Evolutionary conservation across 352 stramenopile genomes (phyloP).

Genomic region (Phytophthora tentaculata): DNA sequence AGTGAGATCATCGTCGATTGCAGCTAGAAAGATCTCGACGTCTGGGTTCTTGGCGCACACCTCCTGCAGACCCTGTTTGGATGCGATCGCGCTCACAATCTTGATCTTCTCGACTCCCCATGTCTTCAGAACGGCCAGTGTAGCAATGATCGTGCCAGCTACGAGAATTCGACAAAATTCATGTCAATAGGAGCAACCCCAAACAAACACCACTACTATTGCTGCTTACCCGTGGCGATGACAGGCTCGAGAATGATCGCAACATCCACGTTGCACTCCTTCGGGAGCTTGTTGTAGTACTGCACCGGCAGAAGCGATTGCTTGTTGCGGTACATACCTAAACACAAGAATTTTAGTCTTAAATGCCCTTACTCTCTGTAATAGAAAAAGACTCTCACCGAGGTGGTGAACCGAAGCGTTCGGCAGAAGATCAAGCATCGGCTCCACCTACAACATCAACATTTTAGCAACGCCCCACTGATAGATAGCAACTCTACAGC

Average conservation of each 20-base stretch:
- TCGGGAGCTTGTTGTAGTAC: slow-evolving; percentile 99
- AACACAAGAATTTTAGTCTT: background rate
- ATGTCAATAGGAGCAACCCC: background rate
- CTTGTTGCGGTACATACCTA: slow-evolving; percentile 92
- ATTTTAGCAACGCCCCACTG: background rate
- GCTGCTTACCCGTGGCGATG: slow-evolving; percentile 90
- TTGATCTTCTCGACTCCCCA: slow-evolving; percentile 95
- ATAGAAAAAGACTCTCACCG: too few species aligned
- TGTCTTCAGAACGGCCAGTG: slow-evolving; percentile 96
- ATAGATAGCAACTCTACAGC: background rate
- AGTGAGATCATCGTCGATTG: slow-evolving; percentile 77
- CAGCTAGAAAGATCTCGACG: slow-evolving; percentile 79
- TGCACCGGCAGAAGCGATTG: slow-evolving; percentile 94
- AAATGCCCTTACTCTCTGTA: too few species aligned
- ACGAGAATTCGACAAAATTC: background rate
- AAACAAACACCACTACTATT: background rate
- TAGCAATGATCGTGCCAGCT: slow-evolving; percentile 94
- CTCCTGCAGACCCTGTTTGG: slow-evolving; percentile 90
- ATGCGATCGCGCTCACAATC: slow-evolving; percentile 94
- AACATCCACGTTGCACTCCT: slow-evolving; percentile 91
- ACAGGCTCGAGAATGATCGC: slow-evolving; percentile 97
- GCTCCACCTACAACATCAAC: slow-evolving; percentile 85
- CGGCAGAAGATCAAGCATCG: slow-evolving; percentile 97
- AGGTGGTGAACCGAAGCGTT: slow-evolving; percentile 98
- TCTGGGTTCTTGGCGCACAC: slow-evolving; percentile 78